Percentiles rank a stretch among this genome's conserved stretches.
These are phyloP conservation scores for Hibiscus mutabilis DNA, from an alignment of 345 rosid genomes.

Conservation along the genomic window DNA sequence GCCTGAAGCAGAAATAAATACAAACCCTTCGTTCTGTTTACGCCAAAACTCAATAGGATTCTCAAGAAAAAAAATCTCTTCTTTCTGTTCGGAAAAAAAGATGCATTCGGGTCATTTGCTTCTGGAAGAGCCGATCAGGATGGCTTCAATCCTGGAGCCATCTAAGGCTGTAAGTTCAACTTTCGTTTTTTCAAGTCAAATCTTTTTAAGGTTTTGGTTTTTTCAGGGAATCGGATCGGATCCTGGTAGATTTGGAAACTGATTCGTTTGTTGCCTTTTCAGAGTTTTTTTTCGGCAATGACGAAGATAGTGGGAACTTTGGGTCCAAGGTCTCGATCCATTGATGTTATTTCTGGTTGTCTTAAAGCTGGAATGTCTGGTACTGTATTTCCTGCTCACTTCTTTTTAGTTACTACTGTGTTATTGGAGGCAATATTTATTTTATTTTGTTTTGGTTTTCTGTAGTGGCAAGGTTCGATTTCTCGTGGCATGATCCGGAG, in stretches of 20 bases:
- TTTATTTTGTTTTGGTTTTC: neutral
- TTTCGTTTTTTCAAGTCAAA: neutral
- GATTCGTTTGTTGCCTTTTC: conserved; percentile 15
- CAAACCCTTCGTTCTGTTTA: conserved; percentile 9
- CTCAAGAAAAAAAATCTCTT: neutral
- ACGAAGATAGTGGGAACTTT: conserved; percentile 95
- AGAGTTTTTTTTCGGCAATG: conserved; percentile 94
- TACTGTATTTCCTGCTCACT: conserved; percentile 7
- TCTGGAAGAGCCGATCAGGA: conserved; percentile 97
- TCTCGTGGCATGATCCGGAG: conserved; percentile 74
- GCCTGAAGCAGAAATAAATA: neutral
- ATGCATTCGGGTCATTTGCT: conserved; percentile 95
- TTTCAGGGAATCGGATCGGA: neutral
- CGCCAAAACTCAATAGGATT: conserved; percentile 6
- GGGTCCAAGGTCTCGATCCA: conserved; percentile 76
- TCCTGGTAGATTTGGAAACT: conserved; percentile 1
- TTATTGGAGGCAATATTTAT: neutral
- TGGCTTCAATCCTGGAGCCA: conserved; percentile 96
- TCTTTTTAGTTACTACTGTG: neutral
- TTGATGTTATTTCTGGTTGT: conserved; percentile 63
- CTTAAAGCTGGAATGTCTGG: conserved; percentile 96
- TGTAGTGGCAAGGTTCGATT: conserved; percentile 87
- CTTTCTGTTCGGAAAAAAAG: conserved; percentile 8
- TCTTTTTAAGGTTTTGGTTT: neutral
- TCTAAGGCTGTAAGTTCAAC: conserved; percentile 62